Base-by-base conservation (phyloP, 352 stramenopile species). In the Lagenidium sp. region DNA sequence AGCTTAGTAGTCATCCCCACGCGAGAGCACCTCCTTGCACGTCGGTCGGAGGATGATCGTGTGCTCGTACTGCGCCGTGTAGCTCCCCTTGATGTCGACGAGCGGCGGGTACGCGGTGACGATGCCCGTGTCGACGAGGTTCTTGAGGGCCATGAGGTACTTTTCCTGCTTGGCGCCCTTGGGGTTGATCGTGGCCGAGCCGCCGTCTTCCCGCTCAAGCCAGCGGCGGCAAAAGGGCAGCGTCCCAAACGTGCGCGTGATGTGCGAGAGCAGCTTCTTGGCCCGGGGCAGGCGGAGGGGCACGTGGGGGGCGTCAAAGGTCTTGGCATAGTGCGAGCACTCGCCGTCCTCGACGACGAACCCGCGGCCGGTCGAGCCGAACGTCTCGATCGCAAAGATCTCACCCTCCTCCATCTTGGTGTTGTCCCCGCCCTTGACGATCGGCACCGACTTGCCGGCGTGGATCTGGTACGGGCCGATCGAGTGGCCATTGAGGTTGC, bases 181-280 rank as follows among this genome's bases (percentile, higher is more conserved):
- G 1, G 83, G 80, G 61, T 97, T 95, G 46, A 96, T 69, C 7
- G 69, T 77, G n/a, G 69, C 64, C 23, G 94, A 98, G 23, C 96
- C 96, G 30, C 96, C 96, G 68, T 99, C 96, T 18, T 97, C 80
- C 19, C 95, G 80, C 57, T 99, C 96, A 18, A 99, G 72, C 93
- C 94, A 99, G 51, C 96, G 73, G 39, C 88, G 78, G 63, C 96
- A 99, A 72, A 99, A 99, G 11, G 96, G 90, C 29, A 99, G 77
- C 7, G 96, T 99, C n/a, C 94, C 95, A 66, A 99, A 99, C 10
- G 96, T 99, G 54, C 97, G 97, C 55, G 97, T 98, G 55, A 99
- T 98, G 63, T 99, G 96, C 18, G 55, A 65, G 26, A 99, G 68
- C 31, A 99, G 63, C 63, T 97, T 96, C 59, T 98, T 98, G 13